These are phyloP conservation scores for Backusella tarrabulga DNA, from an alignment of 192 early-diverging fungal species.

Conservation along the genomic window DNA sequence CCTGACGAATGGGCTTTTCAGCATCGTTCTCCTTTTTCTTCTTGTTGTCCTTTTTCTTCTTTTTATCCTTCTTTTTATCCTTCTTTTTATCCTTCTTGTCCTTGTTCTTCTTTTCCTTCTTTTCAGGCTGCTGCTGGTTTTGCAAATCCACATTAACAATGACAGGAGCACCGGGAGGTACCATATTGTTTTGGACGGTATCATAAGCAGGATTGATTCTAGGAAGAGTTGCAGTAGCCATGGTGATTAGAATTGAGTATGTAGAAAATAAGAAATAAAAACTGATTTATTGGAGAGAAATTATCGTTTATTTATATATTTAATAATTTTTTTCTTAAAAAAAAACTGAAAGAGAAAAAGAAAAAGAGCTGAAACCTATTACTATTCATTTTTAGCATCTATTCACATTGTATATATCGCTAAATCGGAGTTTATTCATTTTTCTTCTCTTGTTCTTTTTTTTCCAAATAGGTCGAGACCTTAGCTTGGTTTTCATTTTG, in stretches of 20 bases:
- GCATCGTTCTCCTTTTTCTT: background rate
- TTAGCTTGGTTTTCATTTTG: slow-evolving; percentile 4
- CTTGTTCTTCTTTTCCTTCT: slow-evolving; percentile 14
- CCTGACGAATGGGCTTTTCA: slow-evolving; percentile 25
- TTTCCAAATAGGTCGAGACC: slow-evolving; percentile 18
- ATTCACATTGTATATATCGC: background rate
- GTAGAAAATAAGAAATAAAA: background rate
- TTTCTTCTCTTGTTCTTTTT: slow-evolving; percentile 19
- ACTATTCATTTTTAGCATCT: background rate
- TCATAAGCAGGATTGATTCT: background rate
- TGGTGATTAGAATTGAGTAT: background rate
- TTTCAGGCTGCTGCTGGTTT: slow-evolving; percentile 2
- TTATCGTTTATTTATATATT: background rate
- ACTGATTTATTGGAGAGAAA: background rate
- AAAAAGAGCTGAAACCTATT: background rate
- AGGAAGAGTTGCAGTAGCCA: background rate
- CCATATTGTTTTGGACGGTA: background rate
- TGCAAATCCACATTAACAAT: background rate
- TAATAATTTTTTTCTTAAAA: background rate
- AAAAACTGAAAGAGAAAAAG: background rate
- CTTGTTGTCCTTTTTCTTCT: slow-evolving; percentile 10
- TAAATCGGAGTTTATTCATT: background rate
- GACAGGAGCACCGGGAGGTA: background rate
- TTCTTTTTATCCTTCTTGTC: slow-evolving; percentile 13
- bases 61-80: slow-evolving; percentile 13